Evolutionary conservation across 805 yeast genomes (phyloP).

Genomic region (Suhomyces kilbournensis): DNA sequence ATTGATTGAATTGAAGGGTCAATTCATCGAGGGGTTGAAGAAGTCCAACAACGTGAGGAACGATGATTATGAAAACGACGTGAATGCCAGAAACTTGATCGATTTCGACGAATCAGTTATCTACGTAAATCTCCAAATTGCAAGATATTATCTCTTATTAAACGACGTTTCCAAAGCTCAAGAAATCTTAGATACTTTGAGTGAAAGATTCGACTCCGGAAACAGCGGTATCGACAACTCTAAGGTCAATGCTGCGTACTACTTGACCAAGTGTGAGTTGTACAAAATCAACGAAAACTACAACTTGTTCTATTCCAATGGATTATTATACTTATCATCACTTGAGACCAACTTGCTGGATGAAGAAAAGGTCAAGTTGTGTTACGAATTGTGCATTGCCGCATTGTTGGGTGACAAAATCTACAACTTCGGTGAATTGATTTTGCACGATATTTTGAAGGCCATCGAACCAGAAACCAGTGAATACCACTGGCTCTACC

Average conservation of each 20-base stretch:
- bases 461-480: slow-evolving; percentile 43
- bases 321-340: slow-evolving; percentile 79
- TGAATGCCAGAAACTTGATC: slow-evolving; percentile 25
- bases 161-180: slow-evolving; percentile 56
- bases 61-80: slow-evolving; percentile 21
- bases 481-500: slow-evolving; percentile 65
- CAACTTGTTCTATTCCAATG: slow-evolving; percentile 76
- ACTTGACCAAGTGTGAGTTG: slow-evolving; percentile 73
- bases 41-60: slow-evolving; percentile 28
- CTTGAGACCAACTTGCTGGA: slow-evolving; percentile 44
- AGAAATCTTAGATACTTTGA: slow-evolving; percentile 61
- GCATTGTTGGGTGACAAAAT: slow-evolving; percentile 89
- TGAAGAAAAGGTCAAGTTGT: slow-evolving; percentile 31
- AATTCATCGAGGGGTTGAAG: slow-evolving; percentile 23
- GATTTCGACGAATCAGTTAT: slow-evolving; percentile 55
- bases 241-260: slow-evolving; percentile 80
- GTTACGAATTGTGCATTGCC: slow-evolving; percentile 74
- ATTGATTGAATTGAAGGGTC: slow-evolving; percentile 31
- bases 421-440: slow-evolving; percentile 92
- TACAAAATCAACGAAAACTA: slow-evolving; percentile 74
- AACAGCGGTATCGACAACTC: slow-evolving; percentile 28
- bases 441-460: slow-evolving; percentile 79
- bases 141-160: slow-evolving; percentile 62
- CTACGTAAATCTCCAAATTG: slow-evolving; percentile 58
- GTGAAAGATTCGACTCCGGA: slow-evolving; percentile 50